phyloP scores from a whole-genome alignment of 345 rosid species.

The Ailanthus altissimus region DNA sequence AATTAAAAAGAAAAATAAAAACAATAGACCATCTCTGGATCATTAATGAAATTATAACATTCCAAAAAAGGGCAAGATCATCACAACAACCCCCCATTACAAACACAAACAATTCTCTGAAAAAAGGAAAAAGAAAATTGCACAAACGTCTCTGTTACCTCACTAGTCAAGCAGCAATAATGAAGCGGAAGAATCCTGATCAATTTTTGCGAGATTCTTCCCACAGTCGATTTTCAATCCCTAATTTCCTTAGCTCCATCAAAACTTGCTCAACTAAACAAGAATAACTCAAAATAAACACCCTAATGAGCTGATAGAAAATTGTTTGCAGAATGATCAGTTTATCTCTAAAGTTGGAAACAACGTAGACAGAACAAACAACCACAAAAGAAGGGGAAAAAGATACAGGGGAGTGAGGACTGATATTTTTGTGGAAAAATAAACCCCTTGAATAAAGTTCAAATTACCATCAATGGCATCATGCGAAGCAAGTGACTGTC shows the following conservation, averaged over 20 bases:
- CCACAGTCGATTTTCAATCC: slow-evolving; percentile 85
- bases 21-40: no score
- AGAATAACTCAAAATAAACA: slow-evolving; percentile 1
- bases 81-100: no score
- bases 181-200: slow-evolving; percentile 27
- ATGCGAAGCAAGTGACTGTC: slow-evolving; percentile 80
- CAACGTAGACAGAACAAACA: no score
- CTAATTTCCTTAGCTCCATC: slow-evolving; percentile 81
- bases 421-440: not conserved
- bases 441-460: not conserved
- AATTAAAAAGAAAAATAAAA: no score
- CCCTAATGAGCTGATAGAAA: not conserved
- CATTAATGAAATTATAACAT: no score
- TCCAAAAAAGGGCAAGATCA: no score
- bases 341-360: no score
- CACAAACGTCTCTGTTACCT: not conserved
- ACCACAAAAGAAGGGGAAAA: no score
- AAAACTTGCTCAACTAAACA: slow-evolving; percentile 83
- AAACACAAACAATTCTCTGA: no score
- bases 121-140: not conserved
- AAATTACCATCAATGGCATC: slow-evolving; percentile 81
- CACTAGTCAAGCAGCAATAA: slow-evolving; percentile 6
- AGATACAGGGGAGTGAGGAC: no score
- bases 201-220: slow-evolving; percentile 73
- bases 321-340: not conserved